These are phyloP conservation scores for Babesia divergens DNA, from an alignment of 169 alveolate species.

Conservation along the genomic window DNA sequence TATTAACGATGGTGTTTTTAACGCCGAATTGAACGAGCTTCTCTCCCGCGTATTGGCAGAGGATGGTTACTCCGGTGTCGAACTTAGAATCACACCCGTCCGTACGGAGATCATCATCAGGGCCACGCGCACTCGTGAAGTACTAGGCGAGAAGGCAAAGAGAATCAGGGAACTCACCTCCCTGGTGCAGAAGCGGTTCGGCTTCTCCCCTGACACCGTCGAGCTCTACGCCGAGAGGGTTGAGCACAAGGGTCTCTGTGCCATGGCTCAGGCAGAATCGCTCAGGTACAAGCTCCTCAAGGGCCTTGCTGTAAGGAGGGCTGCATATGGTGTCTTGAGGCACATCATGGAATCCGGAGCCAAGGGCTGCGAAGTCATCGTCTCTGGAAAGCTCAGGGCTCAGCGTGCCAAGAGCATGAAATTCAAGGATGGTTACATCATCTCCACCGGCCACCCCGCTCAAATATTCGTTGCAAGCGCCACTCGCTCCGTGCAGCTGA, in stretches of 20 bases:
- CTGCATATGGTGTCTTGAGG: slow-evolving; percentile 96
- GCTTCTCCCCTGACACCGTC: slow-evolving; percentile 93
- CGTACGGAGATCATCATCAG: slow-evolving; percentile 94
- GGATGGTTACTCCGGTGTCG: slow-evolving; percentile 99
- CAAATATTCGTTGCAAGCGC: slow-evolving; percentile 94
- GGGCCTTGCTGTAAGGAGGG: slow-evolving; percentile 98
- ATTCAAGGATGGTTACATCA: slow-evolving; percentile 96
- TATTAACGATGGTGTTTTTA: slow-evolving; percentile 98
- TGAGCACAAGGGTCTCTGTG: slow-evolving; percentile 95
- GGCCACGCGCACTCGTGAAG: slow-evolving; percentile 97
- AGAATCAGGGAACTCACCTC: slow-evolving; percentile 96
- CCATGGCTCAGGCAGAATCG: slow-evolving; percentile 99
- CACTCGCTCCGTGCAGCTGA: slow-evolving; percentile 96
- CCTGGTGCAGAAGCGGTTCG: slow-evolving; percentile 97
- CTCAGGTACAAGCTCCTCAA: slow-evolving; percentile 94
- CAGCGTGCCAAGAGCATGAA: slow-evolving; percentile 99
- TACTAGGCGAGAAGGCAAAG: slow-evolving; percentile 95
- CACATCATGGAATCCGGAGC: slow-evolving; percentile 98
- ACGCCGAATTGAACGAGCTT: slow-evolving; percentile 98
- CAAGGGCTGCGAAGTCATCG: slow-evolving; percentile 98
- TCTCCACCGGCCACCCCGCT: slow-evolving; percentile 99
- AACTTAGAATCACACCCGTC: slow-evolving; percentile 91
- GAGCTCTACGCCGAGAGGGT: slow-evolving; percentile 95
- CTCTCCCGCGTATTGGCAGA: slow-evolving; percentile 94
- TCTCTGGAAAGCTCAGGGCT: slow-evolving; percentile 99